Evolutionary conservation across 306 rosid species (phyloP).

Genomic region (Rosa lucieae): DNA sequence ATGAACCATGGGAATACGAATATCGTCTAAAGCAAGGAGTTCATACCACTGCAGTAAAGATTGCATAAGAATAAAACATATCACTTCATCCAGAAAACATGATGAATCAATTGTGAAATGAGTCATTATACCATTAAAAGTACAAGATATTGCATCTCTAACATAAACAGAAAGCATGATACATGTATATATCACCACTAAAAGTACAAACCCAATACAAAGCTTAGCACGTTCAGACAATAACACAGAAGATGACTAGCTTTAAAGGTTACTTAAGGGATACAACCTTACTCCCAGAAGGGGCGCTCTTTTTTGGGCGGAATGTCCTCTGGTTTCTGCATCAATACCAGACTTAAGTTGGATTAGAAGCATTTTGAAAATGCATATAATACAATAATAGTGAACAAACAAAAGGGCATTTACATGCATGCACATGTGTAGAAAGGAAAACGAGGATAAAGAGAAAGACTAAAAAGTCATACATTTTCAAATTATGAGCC

Average conservation of each 20-base stretch:
- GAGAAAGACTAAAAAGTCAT: background rate
- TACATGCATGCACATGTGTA: background rate
- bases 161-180: background rate
- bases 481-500: background rate
- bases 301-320: constrained; percentile 96
- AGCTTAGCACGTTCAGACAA: constrained; percentile 15
- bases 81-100: background rate
- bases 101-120: background rate
- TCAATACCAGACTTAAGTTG: constrained; percentile 14
- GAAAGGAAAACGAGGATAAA: background rate
- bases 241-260: constrained; percentile 7
- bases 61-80: background rate
- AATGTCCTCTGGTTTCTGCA: constrained; percentile 94
- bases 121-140: background rate
- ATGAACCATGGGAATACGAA: background rate
- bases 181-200: background rate
- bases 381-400: background rate
- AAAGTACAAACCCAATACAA: constrained; percentile 19
- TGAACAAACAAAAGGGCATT: background rate
- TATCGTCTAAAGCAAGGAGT: background rate
- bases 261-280: constrained; percentile 12
- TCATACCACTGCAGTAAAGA: background rate
- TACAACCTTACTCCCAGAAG: constrained; percentile 97
- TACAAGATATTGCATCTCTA: background rate
- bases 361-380: background rate